Conservation (phyloP, 176 grass and related monocot species). For the Juncus effusus region DNA sequence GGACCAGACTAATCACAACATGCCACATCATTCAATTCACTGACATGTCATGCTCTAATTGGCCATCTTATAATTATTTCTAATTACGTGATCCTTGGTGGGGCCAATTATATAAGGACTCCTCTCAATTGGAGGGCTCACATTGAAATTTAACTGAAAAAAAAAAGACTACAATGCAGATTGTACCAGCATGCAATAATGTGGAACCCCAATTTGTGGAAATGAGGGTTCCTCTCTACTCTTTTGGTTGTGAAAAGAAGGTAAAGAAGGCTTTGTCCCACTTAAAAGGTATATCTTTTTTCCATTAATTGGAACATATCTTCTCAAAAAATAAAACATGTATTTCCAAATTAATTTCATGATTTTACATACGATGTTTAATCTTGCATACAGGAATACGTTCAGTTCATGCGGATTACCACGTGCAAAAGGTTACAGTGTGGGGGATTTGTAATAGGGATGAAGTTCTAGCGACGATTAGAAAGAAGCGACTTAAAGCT, state of each 20-base stretch:
- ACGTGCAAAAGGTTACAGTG: slow-evolving; percentile 41
- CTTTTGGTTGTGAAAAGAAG: slow-evolving; percentile 47
- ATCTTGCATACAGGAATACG: slow-evolving; percentile 30
- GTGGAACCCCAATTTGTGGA: slow-evolving; percentile 41
- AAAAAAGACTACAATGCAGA: slow-evolving; percentile 30
- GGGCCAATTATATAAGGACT: slow-evolving; percentile 20
- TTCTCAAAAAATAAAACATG: not conserved
- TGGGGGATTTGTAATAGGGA: slow-evolving; percentile 50
- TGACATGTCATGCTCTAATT: slow-evolving; percentile 3
- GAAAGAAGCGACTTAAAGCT: slow-evolving; percentile 42
- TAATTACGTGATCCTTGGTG: not conserved
- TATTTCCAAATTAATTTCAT: not conserved
- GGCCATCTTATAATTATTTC: not conserved
- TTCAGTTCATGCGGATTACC: slow-evolving; percentile 40
- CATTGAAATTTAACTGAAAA: not conserved
- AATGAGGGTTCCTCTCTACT: slow-evolving; percentile 50
- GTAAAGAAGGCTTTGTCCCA: slow-evolving; percentile 44
- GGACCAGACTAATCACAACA: not conserved
- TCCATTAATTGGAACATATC: not conserved
- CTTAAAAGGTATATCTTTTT: slow-evolving; percentile 32
- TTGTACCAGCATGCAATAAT: slow-evolving; percentile 18
- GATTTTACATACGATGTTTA: not conserved
- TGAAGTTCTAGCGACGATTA: slow-evolving; percentile 37
- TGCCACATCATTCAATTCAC: not conserved
- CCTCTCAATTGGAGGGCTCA: not conserved